Evolutionary conservation across 768 basidiomycete genomes (phyloP).

Genomic region (Candolleomyces aberdarensis): DNA sequence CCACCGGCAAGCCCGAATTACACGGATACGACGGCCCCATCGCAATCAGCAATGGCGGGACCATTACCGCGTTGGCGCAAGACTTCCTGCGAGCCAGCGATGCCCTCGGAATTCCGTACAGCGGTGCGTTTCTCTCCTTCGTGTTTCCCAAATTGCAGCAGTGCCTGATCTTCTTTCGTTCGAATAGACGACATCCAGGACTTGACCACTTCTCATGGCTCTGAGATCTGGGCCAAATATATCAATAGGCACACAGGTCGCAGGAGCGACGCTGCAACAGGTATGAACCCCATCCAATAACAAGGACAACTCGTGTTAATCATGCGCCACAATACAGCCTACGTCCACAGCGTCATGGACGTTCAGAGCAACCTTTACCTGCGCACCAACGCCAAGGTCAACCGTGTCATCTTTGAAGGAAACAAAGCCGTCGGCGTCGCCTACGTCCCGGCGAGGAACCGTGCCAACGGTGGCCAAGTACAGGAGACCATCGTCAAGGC

Average conservation of each 20-base stretch:
- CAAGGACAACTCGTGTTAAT: neutral
- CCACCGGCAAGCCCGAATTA: conserved; percentile 53
- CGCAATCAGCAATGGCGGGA: conserved; percentile 68
- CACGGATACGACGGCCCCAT: conserved; percentile 77
- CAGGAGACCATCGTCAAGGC: conserved; percentile 64
- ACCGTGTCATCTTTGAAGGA: conserved; percentile 70
- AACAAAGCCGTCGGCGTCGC: conserved; percentile 70
- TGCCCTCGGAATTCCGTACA: conserved; percentile 59
- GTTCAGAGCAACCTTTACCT: conserved; percentile 64
- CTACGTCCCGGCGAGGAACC: conserved; percentile 63
- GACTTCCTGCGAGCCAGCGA: conserved; percentile 67
- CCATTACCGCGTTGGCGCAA: conserved; percentile 59
- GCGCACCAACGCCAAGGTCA: conserved; percentile 63
- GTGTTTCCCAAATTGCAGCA: neutral
- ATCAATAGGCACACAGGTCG: conserved; percentile 73
- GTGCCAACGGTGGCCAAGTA: conserved; percentile 46
- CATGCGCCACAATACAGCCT: conserved; percentile 34
- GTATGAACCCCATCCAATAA: conserved; percentile 23
- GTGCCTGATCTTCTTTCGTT: neutral
- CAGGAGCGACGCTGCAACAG: conserved; percentile 69
- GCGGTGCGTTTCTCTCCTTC: conserved; percentile 38
- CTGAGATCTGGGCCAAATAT: conserved; percentile 77
- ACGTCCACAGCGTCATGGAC: conserved; percentile 71
- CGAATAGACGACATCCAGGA: conserved; percentile 67
- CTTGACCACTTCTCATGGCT: conserved; percentile 54